These are phyloP conservation scores for Borovskyia barvae DNA, from an alignment of 208 protist species.

Conservation along the genomic window DNA sequence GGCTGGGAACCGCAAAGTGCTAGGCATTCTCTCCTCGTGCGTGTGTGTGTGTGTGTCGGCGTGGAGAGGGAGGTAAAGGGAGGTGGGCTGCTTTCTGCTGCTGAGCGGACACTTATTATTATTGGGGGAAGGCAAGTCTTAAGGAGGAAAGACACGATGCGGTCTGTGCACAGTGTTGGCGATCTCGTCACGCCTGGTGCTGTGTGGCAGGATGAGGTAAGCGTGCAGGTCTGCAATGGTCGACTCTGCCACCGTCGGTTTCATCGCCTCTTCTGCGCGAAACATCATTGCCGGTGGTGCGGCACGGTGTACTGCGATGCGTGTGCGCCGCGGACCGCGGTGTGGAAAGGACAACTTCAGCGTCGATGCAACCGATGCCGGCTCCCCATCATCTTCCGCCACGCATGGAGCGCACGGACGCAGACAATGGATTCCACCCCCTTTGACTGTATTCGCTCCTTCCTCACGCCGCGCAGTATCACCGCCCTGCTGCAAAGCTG, in stretches of 20 bases:
- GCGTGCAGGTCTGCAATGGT: slow-evolving; percentile 16
- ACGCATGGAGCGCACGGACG: slow-evolving; percentile 29
- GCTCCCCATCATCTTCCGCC: slow-evolving; percentile 58
- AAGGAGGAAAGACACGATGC: slow-evolving; percentile 12
- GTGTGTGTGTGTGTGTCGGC: no score
- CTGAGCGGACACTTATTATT: no score
- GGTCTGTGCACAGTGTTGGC: slow-evolving; percentile 1
- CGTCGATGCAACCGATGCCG: slow-evolving; percentile 65
- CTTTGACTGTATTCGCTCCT: slow-evolving; percentile 48
- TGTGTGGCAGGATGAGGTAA: slow-evolving; percentile 44
- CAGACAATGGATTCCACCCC: slow-evolving; percentile 28
- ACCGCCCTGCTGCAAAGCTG: slow-evolving; percentile 69
- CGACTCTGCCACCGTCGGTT: slow-evolving; percentile 30
- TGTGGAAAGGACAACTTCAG: slow-evolving; percentile 8
- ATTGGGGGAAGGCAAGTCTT: no score
- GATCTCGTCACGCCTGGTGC: slow-evolving; percentile 36
- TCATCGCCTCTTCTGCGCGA: slow-evolving; percentile 32
- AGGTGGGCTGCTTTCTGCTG: no score
- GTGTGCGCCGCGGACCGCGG: slow-evolving; percentile 41
- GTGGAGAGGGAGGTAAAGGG: no score
- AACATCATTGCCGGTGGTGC: slow-evolving; percentile 85
- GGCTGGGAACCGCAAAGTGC: no score
- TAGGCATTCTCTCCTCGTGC: no score
- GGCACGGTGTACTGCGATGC: slow-evolving; percentile 68
- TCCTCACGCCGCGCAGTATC: slow-evolving; percentile 36